Base-by-base conservation (phyloP, 192 early-diverging fungal genomes). In the Dissophora ornata region DNA sequence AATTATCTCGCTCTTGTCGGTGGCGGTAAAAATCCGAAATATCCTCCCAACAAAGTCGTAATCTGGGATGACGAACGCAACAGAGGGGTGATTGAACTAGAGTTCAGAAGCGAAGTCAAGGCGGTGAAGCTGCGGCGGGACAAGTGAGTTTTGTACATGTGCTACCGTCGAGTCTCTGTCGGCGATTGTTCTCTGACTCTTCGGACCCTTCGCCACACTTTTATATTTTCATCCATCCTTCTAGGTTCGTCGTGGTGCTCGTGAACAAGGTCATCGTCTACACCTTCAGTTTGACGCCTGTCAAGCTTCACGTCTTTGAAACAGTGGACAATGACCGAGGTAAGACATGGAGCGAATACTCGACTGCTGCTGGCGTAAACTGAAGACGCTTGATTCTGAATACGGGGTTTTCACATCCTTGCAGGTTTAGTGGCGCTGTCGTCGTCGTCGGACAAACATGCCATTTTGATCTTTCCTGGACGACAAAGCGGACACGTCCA, bases 1-100 rank as follows among this genome's bases (percentile, higher is more conserved):
- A 96, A 97, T 70, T 94, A 91, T 67, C 82, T 96, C 33, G 95
- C 92, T 0, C 84, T 95, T 50, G 94, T 96, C 13, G 94, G 92
- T 28, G 92, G 92, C 2, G 93, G 93, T 13, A 86, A 89, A 57
- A 91, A 94, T 59, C 94, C 95, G 44, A 85, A 87, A 67, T 93
- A 92, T 53, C 90, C 92, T n/a, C 92, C 92, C 10, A 95, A 92
- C 80, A 90, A 90, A 49, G 95, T 94, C 15, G 88, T 93, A 44
- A 88, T 97, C 49, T 97, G 92, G 87, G 96, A 97, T 60, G 93
- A 93, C 60, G 84, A 86, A 10, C 90, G 86, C 70, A 85, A 82
- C 40, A 87, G 87, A 57, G 82, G 88, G 4, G 85, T 95, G 15
- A 80, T 88, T 4, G 91, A 93, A 75, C 78, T 95, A 18, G 92